These are phyloP conservation scores for Fusarium torreyae DNA, from an alignment of 2,329 filamentous ascomycete species.

Conservation along the genomic window DNA sequence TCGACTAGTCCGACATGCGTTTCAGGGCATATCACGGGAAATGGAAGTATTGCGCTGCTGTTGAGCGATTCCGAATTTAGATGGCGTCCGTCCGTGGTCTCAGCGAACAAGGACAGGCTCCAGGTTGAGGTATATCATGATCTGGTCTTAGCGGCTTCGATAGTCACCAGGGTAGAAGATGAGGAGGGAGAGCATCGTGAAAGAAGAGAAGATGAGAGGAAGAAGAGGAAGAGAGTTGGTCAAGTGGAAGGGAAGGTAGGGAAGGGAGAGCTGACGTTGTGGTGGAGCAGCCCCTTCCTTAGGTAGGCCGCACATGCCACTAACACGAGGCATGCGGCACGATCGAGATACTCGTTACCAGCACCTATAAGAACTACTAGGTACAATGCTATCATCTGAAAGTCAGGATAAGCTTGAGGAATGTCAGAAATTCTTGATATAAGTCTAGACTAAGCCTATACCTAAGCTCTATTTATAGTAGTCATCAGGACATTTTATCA, in stretches of 20 bases:
- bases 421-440: too few relatives aligned
- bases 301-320: not conserved
- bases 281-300: constrained; percentile 33
- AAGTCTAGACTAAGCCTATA: too few relatives aligned
- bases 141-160: not conserved
- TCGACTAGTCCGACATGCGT: constrained; percentile 13
- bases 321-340: too few relatives aligned
- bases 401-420: too few relatives aligned
- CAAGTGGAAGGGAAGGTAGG: not conserved
- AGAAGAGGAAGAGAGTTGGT: not conserved
- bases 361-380: too few relatives aligned
- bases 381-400: too few relatives aligned
- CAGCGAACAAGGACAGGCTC: constrained; percentile 1
- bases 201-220: not conserved
- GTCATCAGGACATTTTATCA: too few relatives aligned
- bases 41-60: constrained; percentile 8
- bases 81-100: constrained; percentile 5
- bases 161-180: not conserved
- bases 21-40: constrained; percentile 34
- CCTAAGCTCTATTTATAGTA: too few relatives aligned
- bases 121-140: not conserved
- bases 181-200: not conserved
- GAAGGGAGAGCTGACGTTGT: constrained; percentile 23
- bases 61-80: constrained; percentile 30
- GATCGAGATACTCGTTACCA: too few relatives aligned